phyloP scores from a whole-genome alignment of 768 basidiomycete genomes.

The Trametes cubensis region DNA sequence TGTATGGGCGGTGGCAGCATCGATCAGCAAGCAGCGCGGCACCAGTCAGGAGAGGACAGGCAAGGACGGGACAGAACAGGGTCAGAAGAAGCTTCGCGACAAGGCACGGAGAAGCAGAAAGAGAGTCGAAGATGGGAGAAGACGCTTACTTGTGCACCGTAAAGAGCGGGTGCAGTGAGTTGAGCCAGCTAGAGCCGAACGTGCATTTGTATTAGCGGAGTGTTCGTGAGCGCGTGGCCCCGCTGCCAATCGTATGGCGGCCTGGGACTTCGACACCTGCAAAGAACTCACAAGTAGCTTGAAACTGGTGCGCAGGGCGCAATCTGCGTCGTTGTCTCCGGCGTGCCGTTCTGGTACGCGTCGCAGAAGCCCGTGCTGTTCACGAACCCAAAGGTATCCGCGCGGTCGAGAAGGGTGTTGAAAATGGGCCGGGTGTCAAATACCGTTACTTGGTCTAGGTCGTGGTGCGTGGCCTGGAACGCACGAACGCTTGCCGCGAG shows the following conservation, averaged over 20 bases:
- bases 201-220: not conserved
- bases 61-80: too few species aligned
- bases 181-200: slow-evolving; percentile 52
- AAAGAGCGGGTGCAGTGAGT: slow-evolving; percentile 61
- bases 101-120: slow-evolving; percentile 7
- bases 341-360: slow-evolving; percentile 61
- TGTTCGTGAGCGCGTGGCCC: too few species aligned
- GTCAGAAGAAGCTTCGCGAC: not conserved
- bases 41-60: not conserved
- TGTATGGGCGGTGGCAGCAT: slow-evolving; percentile 28
- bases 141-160: slow-evolving; percentile 59
- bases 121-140: not conserved
- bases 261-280: too few species aligned
- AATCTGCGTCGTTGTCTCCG: slow-evolving; percentile 53
- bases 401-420: slow-evolving; percentile 57
- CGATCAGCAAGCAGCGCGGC: not conserved
- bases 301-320: slow-evolving; percentile 63
- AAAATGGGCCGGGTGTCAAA: slow-evolving; percentile 63
- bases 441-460: slow-evolving; percentile 48
- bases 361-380: slow-evolving; percentile 62
- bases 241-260: not conserved
- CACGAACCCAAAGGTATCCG: slow-evolving; percentile 55
- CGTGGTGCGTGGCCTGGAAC: slow-evolving; percentile 46
- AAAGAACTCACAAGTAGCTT: slow-evolving; percentile 58
- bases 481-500: slow-evolving; percentile 40